Evolutionary conservation across 306 rosid genomes (phyloP), one percentile per base, ranked within the genome.

Genomic region (Carpinus viminea): DNA sequence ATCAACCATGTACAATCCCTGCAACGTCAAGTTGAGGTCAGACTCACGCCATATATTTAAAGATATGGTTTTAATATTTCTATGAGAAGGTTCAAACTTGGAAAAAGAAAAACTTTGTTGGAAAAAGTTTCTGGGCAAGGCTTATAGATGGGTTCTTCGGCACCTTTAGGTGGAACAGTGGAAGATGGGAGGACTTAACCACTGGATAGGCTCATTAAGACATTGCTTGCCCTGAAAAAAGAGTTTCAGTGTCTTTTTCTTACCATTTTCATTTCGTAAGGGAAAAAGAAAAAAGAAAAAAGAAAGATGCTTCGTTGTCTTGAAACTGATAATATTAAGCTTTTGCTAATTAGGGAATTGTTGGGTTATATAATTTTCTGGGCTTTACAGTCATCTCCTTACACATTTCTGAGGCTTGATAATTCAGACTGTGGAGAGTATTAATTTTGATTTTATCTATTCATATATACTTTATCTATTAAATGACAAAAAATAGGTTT

Each of bases 11-110:
- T 95, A 48, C 98, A 95, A 68, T 95, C 92, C 71, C 85, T 95
- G 43, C 98, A 95, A 83, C 88, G 75, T 61, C 96, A 95, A 91
- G 98, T 95, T 79, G 98, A 95, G 98, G 98, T 95, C 74, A 86
- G 95, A 81, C 66, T 84, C 76, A 76, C 83, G 81, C 62, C 73
- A 59, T 64, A 18, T 61, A 61, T 61, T 69, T 50, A 62, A 79
- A 31, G 60, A 59, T 78, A 54, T 87, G 60, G 70, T 77, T 73
- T 87, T 82, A n/a, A 75, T 26, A 75, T 74, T 76, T 47, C n/a
- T 73, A 72, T 57, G 62, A 57, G 80, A 79, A 75, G 57, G 87
- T 74, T 68, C 78, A 70, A 78, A 77, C 73, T 69, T 15, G 21
- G 34, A 31, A 76, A 78, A 75, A 45, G n/a, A n/a, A 41, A 48